Evolutionary conservation across 1,284 basidiomycete species (phyloP).

Genomic region (Fomitopsis betulina): DNA sequence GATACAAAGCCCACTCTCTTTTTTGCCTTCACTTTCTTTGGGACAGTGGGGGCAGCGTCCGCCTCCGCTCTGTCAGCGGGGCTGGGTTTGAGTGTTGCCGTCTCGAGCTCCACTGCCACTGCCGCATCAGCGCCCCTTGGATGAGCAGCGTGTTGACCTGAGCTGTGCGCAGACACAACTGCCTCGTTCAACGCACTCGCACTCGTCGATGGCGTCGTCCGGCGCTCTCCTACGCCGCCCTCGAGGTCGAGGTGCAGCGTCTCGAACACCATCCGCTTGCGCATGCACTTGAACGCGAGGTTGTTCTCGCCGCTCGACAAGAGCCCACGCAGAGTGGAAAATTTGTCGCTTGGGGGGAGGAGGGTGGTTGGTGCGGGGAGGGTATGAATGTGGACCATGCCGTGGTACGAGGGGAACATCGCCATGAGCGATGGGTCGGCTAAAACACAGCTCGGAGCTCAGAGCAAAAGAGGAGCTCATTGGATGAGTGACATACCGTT

Average conservation of each 20-base stretch:
- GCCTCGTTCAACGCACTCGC: slow-evolving; percentile 21
- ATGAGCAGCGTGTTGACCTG: slow-evolving; percentile 2
- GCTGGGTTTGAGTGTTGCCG: slow-evolving; percentile 7
- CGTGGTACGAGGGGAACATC: slow-evolving; percentile 81
- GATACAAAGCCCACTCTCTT: slow-evolving; percentile 70
- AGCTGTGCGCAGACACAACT: slow-evolving; percentile 6
- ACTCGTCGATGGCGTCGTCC: slow-evolving; percentile 54
- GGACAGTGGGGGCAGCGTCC: slow-evolving; percentile 3
- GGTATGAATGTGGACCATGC: slow-evolving; percentile 70
- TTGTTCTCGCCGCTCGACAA: slow-evolving; percentile 80
- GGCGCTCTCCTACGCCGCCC: slow-evolving; percentile 84
- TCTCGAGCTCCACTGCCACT: slow-evolving; percentile 27
- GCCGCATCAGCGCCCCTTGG: slow-evolving; percentile 10
- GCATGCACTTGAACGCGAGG: slow-evolving; percentile 89
- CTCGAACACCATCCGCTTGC: slow-evolving; percentile 86
- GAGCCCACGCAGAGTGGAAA: slow-evolving; percentile 74
- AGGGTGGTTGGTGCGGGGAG: slow-evolving; percentile 70
- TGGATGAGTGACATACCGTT: slow-evolving; percentile 50
- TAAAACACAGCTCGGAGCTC: slow-evolving; percentile 23
- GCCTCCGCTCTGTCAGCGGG: neutral
- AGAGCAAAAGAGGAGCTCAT: neutral
- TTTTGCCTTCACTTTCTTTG: slow-evolving; percentile 45
- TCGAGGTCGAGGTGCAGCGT: slow-evolving; percentile 92
- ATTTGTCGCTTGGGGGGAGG: slow-evolving; percentile 69
- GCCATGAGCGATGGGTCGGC: slow-evolving; percentile 63